A percentile compares a stretch with the other conserved stretches of the same genome.
Conservation (phyloP, 1,284 basidiomycete genomes). For the Leccinum solheimii region DNA sequence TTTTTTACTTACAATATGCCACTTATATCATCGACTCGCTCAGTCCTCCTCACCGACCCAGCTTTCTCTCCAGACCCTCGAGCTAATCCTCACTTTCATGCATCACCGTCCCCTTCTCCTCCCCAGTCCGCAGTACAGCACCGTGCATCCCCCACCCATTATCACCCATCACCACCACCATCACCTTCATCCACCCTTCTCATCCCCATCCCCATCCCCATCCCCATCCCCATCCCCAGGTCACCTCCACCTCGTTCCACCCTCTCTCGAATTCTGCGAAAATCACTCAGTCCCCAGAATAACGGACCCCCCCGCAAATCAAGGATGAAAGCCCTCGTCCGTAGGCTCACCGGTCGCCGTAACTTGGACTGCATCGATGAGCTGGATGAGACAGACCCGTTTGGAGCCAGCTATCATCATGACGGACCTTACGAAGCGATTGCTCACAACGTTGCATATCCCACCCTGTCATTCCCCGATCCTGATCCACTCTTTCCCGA, state of each 20-base stretch:
- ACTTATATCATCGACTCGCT: not conserved
- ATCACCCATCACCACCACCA: not conserved
- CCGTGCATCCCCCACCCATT: not conserved
- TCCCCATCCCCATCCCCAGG: not conserved
- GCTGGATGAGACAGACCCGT: slow-evolving; percentile 68
- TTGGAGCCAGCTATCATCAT: slow-evolving; percentile 62
- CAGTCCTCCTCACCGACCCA: slow-evolving; percentile 44
- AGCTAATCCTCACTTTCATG: slow-evolving; percentile 43
- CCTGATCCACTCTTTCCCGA: slow-evolving; percentile 7
- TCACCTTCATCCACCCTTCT: not conserved
- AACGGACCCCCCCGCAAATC: slow-evolving; percentile 12
- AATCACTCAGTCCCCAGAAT: not conserved
- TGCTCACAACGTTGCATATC: slow-evolving; percentile 12
- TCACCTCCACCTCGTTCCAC: not conserved
- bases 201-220: not conserved
- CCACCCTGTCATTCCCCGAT: slow-evolving; percentile 9
- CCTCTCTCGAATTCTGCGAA: not conserved
- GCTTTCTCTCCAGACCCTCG: slow-evolving; percentile 58
- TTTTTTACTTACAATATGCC: not conserved
- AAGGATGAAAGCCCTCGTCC: slow-evolving; percentile 31
- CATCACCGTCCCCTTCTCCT: not conserved
- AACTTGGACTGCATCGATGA: slow-evolving; percentile 73
- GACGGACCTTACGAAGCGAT: slow-evolving; percentile 68
- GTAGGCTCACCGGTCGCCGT: slow-evolving; percentile 32
- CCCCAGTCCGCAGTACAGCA: not conserved